Base-by-base conservation (phyloP, 352 stramenopile species). In the Pseudoperonospora humuli region DNA sequence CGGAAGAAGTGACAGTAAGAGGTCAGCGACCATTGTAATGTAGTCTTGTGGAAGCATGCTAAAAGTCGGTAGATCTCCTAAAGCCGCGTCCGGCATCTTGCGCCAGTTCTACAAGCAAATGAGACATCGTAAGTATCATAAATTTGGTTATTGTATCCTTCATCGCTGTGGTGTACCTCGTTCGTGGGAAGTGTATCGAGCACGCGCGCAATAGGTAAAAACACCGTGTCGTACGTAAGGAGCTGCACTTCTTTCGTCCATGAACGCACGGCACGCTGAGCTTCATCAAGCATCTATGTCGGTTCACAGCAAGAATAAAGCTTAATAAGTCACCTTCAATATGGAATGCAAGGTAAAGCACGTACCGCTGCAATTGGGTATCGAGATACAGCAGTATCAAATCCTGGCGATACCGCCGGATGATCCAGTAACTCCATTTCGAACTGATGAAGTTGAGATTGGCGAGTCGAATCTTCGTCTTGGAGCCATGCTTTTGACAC, bases 31-130 rank as follows among this genome's bases (percentile, higher is more conserved):
- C 28, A 65, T 61, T 7, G 80, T 93, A 48, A 93, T 89, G 57
- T 89, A 93, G 40, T 93, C 80, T 58, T 92, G 77, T 8, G 80
- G 80, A 11, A 92, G 54, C 43, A 67, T 75, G 39, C 73, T 89
- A 51, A 90, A 88, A 17, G 70, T 70, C 20, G 77, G 81, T 25
- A 93, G 33, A 29, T 90, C 75, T 10, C 67, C 68, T 1, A 80
- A 43, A 9, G 48, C 40, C 9, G 53, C 59, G 26, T 82, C 62
- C 9, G 69, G 57, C 7, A 57, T 50, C 43, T 82, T 78, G 7
- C 29, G 48, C 72, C 72, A 87, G 48, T 50, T 71, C 70, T 84
- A 44, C 45, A 45, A 53, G 3, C 9, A 19, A 50, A 47, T 3
- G 29, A 36, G 40, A n/a, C 14, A 33, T 19, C 27, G 36, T 46